These are phyloP conservation scores for Hexamita inflata DNA, from an alignment of 208 protist species.

Conservation along the genomic window DNA sequence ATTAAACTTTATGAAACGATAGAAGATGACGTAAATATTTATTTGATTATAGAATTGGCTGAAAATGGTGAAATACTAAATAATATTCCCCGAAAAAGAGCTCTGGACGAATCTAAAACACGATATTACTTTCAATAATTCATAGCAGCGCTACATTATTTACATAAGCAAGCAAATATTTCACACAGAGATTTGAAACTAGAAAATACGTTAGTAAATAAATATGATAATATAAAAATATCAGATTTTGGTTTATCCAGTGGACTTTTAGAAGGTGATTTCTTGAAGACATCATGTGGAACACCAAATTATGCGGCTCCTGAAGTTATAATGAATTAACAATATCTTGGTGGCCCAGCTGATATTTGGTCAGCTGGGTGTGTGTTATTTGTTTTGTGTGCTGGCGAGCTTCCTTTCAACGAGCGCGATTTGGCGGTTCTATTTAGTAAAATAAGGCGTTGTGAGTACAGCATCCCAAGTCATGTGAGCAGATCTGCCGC, in stretches of 20 bases:
- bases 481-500: background rate
- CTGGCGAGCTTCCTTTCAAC: constrained; percentile 32
- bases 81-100: constrained; percentile 57
- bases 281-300: constrained; percentile 35
- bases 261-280: constrained; percentile 28
- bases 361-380: constrained; percentile 34
- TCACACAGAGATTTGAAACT: constrained; percentile 34
- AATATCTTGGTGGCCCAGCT: constrained; percentile 18
- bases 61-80: constrained; percentile 71
- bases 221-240: constrained; percentile 26
- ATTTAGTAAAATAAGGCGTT: constrained; percentile 22
- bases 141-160: constrained; percentile 67
- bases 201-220: constrained; percentile 32
- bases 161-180: constrained; percentile 28
- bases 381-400: constrained; percentile 23
- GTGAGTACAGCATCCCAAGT: constrained; percentile 11
- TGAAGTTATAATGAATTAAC: constrained; percentile 29
- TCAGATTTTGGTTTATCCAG: constrained; percentile 40
- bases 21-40: constrained; percentile 22
- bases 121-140: constrained; percentile 76
- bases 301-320: constrained; percentile 36
- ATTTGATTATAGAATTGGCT: constrained; percentile 50
- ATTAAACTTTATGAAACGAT: constrained; percentile 55
- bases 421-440: background rate
- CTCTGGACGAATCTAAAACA: constrained; percentile 61